A percentile compares a stretch with the other conserved stretches of the same genome.
These are phyloP conservation scores for Mortierella hygrophila DNA, from an alignment of 192 early-diverging fungal species.

Conservation along the genomic window DNA sequence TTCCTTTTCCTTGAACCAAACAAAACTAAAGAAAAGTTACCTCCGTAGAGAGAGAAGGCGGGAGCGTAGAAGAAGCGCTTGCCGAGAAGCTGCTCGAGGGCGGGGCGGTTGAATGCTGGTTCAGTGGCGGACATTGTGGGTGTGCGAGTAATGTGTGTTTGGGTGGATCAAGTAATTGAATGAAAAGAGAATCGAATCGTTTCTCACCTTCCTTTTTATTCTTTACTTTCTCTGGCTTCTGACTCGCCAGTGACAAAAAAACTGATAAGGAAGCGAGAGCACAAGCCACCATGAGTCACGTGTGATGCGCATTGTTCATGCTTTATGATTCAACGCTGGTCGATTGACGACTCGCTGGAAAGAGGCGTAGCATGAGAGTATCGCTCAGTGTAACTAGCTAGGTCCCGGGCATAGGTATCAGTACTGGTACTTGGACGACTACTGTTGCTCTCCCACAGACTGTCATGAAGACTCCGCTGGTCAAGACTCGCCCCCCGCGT, in stretches of 20 bases:
- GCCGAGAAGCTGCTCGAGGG: constrained; percentile 72
- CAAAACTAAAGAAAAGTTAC: constrained; percentile 51
- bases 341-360: background rate
- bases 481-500: constrained; percentile 2
- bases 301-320: background rate
- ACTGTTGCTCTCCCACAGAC: background rate
- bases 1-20: no score
- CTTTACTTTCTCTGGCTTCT: background rate
- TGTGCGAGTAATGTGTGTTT: background rate
- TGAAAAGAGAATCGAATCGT: constrained; percentile 3
- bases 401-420: constrained; percentile 15
- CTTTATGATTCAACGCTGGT: background rate
- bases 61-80: constrained; percentile 98
- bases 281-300: constrained; percentile 29
- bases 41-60: constrained; percentile 95
- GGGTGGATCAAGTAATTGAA: background rate
- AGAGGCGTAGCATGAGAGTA: background rate
- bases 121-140: constrained; percentile 37
- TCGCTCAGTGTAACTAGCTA: constrained; percentile 6
- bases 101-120: constrained; percentile 52
- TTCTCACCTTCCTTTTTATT: background rate
- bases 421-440: background rate
- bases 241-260: background rate
- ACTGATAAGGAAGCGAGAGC: background rate
- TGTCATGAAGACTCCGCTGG: background rate